These are phyloP conservation scores for Coemansia sp. DNA, from an alignment of 192 early-diverging fungal species.

Conservation along the genomic window DNA sequence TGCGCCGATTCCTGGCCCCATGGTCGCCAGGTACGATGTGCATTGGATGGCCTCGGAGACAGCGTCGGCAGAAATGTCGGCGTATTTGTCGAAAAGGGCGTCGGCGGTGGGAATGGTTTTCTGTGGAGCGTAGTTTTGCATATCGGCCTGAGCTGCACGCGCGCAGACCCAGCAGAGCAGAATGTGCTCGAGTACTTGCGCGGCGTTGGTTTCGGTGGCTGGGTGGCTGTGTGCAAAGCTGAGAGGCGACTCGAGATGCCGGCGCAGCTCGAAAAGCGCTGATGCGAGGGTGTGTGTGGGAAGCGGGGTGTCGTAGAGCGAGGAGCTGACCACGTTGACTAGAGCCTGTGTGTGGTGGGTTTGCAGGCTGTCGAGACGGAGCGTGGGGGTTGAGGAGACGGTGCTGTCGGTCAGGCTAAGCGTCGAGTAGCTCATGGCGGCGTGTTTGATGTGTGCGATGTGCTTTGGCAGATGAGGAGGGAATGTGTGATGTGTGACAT, in stretches of 20 bases:
- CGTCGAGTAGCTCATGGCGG: slow-evolving; percentile 16
- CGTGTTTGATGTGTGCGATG: no score
- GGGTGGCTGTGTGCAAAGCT: slow-evolving; percentile 21
- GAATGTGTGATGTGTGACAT: no score
- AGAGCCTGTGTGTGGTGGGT: slow-evolving; percentile 35
- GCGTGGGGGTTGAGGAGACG: slow-evolving; percentile 10
- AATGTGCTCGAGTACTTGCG: slow-evolving; percentile 27
- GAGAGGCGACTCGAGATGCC: slow-evolving; percentile 37
- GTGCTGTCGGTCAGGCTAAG: slow-evolving; percentile 10
- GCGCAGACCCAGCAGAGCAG: slow-evolving; percentile 46
- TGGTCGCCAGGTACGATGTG: slow-evolving; percentile 25
- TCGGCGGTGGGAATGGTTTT: slow-evolving; percentile 9
- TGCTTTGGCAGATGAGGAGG: no score
- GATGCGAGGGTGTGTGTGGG: slow-evolving; percentile 1
- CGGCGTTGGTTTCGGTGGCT: slow-evolving; percentile 32
- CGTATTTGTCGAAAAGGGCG: slow-evolving; percentile 24
- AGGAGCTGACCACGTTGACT: slow-evolving; percentile 31
- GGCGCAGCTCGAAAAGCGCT: slow-evolving; percentile 22
- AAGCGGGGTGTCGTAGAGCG: slow-evolving; percentile 17
- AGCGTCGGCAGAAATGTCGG: slow-evolving; percentile 5
- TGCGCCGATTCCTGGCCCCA: slow-evolving; percentile 20
- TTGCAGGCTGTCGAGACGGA: slow-evolving; percentile 29
- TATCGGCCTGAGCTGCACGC: slow-evolving; percentile 26
- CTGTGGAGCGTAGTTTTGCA: slow-evolving; percentile 19
- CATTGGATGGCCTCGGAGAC: slow-evolving; percentile 27